These are phyloP conservation scores for Boletus sp. DNA, from an alignment of 1,284 basidiomycete species.

Conservation along the genomic window DNA sequence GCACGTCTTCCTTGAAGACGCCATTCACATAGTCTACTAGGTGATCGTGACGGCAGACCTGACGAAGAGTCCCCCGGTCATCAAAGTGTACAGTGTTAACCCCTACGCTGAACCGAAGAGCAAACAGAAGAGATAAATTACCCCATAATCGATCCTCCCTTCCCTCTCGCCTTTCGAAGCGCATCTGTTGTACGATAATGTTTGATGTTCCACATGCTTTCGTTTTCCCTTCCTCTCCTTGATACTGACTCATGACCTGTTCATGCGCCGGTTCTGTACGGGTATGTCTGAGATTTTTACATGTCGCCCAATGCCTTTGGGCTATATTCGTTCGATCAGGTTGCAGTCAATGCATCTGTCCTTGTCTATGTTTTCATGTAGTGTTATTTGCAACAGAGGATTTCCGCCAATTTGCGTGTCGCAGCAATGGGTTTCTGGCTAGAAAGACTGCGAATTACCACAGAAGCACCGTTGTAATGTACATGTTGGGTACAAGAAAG, in stretches of 20 bases:
- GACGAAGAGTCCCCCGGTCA: constrained; percentile 90
- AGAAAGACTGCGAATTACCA: constrained; percentile 3
- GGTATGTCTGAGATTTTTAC: constrained; percentile 30
- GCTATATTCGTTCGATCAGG: constrained; percentile 15
- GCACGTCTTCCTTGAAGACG: background rate
- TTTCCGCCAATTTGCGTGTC: constrained; percentile 4
- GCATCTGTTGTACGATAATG: constrained; percentile 30
- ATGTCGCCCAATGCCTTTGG: constrained; percentile 20
- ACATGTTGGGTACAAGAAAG: background rate
- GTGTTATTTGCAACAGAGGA: constrained; percentile 22
- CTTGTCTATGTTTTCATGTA: constrained; percentile 24
- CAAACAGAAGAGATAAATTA: constrained; percentile 32
- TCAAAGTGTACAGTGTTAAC: constrained; percentile 89
- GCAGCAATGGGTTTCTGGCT: background rate
- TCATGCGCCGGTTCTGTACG: constrained; percentile 31
- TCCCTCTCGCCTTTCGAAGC: constrained; percentile 5
- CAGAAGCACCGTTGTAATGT: background rate
- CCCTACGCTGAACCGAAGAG: constrained; percentile 61
- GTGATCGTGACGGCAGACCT: constrained; percentile 91
- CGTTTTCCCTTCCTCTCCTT: constrained; percentile 29
- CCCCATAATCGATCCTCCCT: constrained; percentile 1
- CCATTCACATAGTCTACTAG: constrained; percentile 37
- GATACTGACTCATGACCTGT: constrained; percentile 30
- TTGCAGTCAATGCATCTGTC: constrained; percentile 17
- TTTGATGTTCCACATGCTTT: constrained; percentile 32